Conservation (phyloP, 2,329 filamentous ascomycete genomes). For the Colletotrichum navitas region DNA sequence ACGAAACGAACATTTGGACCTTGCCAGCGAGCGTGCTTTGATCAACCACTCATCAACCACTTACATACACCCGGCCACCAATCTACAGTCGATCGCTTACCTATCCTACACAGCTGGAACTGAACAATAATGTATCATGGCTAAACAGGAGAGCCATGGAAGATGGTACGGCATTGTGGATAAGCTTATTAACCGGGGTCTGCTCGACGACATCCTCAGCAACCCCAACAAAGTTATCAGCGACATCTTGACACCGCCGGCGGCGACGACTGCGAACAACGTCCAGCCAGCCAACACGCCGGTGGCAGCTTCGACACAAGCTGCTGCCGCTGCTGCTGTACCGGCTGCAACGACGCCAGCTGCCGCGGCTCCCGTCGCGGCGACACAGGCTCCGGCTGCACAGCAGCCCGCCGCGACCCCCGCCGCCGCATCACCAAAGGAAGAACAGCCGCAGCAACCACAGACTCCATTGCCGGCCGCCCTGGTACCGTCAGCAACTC, state of each 20-base stretch:
- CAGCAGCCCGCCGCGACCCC: constrained; percentile 20
- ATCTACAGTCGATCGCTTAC: background rate
- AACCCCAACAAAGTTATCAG: constrained; percentile 19
- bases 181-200: constrained; percentile 22
- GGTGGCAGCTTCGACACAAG: constrained; percentile 9
- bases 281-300: constrained; percentile 1
- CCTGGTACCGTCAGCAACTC: background rate
- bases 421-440: constrained; percentile 4
- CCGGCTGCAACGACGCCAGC: constrained; percentile 22
- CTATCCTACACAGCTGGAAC: constrained; percentile 1
- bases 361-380: constrained; percentile 7
- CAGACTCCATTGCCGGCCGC: background rate
- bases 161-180: constrained; percentile 10
- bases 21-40: constrained; percentile 11
- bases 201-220: constrained; percentile 29
- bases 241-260: constrained; percentile 32
- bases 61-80: background rate
- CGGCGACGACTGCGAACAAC: constrained; percentile 23
- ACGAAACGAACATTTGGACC: constrained; percentile 1
- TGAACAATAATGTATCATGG: constrained; percentile 35
- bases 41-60: background rate
- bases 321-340: constrained; percentile 4
- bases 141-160: constrained; percentile 20
- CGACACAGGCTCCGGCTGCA: background rate
- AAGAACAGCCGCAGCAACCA: constrained; percentile 13